These are phyloP conservation scores for Tetrahymena thermophila DNA, from an alignment of 73 alveolate genomes.

Conservation along the genomic window DNA sequence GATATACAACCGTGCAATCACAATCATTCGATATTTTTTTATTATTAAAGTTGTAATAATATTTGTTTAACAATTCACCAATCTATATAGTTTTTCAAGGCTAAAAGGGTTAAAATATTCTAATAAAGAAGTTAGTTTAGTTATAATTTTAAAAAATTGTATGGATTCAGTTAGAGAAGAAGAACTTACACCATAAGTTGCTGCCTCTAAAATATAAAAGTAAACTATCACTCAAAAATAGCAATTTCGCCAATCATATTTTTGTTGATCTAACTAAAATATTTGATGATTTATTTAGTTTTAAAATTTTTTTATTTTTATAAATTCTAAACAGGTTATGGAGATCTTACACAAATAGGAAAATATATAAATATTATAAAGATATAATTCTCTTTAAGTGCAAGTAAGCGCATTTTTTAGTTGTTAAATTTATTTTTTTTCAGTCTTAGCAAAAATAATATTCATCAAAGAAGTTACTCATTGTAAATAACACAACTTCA, in stretches of 20 bases:
- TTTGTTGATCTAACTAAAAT: background rate
- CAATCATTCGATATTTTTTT: background rate
- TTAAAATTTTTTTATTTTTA: background rate
- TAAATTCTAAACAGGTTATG: constrained; percentile 40
- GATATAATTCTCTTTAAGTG: constrained; percentile 70
- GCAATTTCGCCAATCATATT: background rate
- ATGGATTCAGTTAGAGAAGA: background rate
- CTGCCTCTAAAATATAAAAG: background rate
- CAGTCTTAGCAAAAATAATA: background rate
- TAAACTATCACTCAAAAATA: background rate
- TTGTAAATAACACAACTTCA: background rate
- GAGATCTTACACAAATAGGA: constrained; percentile 73
- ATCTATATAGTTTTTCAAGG: no score
- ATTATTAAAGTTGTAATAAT: background rate
- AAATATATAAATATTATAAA: constrained; percentile 73
- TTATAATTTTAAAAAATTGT: background rate
- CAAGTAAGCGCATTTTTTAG: constrained; percentile 23
- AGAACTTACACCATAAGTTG: background rate
- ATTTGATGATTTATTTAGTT: background rate
- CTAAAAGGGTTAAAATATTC: background rate
- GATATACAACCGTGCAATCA: background rate
- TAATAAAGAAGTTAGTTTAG: background rate
- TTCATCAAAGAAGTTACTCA: background rate
- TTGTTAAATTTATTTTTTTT: background rate
- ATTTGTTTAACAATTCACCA: background rate